Conservation (phyloP, 1,284 basidiomycete species). For the Pholiota adiposa region DNA sequence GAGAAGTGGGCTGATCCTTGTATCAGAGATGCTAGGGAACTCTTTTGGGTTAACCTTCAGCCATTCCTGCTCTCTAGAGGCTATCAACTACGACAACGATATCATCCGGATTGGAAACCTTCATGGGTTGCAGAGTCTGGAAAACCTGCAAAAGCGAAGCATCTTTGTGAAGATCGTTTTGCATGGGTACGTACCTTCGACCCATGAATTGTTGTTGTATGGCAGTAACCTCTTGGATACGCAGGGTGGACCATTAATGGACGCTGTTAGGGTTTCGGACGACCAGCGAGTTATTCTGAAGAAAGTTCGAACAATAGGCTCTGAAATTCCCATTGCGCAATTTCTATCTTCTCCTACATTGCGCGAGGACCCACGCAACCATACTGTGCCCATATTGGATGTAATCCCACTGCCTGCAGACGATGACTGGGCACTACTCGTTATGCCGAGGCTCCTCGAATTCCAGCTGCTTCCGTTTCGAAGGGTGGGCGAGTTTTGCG, state of each 20-base stretch:
- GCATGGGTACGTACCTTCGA: background rate
- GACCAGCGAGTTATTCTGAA: conserved; percentile 7
- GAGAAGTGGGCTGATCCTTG: background rate
- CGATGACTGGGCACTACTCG: conserved; percentile 11
- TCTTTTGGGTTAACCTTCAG: background rate
- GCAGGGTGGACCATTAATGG: background rate
- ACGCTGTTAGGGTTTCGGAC: conserved; percentile 7
- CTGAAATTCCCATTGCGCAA: conserved; percentile 5
- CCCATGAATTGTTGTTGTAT: background rate
- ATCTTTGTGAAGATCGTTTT: background rate
- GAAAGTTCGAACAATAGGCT: background rate
- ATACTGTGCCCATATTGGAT: conserved; percentile 12
- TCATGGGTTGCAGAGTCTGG: background rate
- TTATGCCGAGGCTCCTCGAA: conserved; percentile 9
- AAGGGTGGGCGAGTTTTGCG: conserved; percentile 14
- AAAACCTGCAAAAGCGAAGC: background rate
- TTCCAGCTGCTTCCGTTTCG: conserved; percentile 13
- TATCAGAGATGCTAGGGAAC: background rate
- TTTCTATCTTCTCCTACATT: background rate
- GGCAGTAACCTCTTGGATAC: too few relatives aligned
- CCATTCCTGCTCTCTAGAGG: background rate
- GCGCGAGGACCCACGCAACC: conserved; percentile 10
- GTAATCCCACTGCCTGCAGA: conserved; percentile 12
- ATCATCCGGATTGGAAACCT: background rate
- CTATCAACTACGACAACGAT: background rate